Evolutionary conservation across 1,284 basidiomycete genomes (phyloP), one percentile per base, ranked within the genome.

Genomic region (Rhodotorula sp.): DNA sequence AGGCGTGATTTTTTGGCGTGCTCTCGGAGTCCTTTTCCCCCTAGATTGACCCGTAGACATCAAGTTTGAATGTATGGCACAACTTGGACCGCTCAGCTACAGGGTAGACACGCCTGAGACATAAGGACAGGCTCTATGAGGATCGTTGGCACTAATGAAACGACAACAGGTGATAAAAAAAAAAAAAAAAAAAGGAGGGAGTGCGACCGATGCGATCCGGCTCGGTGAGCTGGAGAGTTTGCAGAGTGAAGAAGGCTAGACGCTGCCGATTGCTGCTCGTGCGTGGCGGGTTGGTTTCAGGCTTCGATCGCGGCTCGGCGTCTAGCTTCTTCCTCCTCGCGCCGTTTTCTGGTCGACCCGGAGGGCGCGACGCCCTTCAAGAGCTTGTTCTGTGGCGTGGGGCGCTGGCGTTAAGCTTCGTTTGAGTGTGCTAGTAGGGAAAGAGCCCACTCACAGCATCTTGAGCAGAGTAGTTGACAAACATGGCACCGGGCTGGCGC

Each of bases 331-430:
- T 76, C 76, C 59, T 78, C 77, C 47, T 76, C 75, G 16, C 76
- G 69, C 60, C 75, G 76, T 48, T 78, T 70, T 62, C 78, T 79
- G 23, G 75, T 76, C 61, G 77, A 78, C 12, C 79, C 79, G n/a
- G 75, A 77, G 2, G 79, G 79, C 0, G 79, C 79, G 18, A 79
- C 79, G 23, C 79, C 79, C 28, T 68, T 78, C 31, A 79, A 58
- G 8, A 79, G 68, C 66, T 79, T 79, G 62, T 77, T 77, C 70
- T 71, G 70, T 43, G 12, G 6, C 8, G 2, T 2, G 43, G 38
- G 2, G 16, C 16, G 38, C 3, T 26, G 10, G 54, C 16, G 15
- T 16, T 16, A 5, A 54, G n/a, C n/a, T 21, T 26, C 7, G 14
- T n/a, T 23, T 3, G n/a, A 12, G 2, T 26, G 8, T 5, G 58